Base-by-base conservation (phyloP, 2,329 filamentous ascomycete species). In the Acarospora socialis region DNA sequence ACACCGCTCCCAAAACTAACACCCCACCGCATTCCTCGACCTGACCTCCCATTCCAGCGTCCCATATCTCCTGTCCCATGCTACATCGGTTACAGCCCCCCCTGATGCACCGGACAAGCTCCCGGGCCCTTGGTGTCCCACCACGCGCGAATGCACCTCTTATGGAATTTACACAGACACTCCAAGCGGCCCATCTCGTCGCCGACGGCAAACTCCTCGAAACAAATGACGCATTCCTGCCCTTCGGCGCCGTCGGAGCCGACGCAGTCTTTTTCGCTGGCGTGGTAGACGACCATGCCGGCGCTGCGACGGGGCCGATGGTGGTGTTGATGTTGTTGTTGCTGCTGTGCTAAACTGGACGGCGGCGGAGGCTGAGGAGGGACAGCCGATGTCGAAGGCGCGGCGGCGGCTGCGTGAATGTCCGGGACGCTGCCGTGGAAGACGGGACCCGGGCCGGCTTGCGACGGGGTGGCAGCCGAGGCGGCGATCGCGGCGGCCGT, bases 81-180 rank as follows among this genome's bases (percentile, higher is more conserved):
- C n/a, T n/a, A n/a, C n/a, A n/a, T n/a, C n/a, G n/a, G n/a, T n/a
- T n/a, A n/a, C n/a, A n/a, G n/a, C n/a, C n/a, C n/a, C 21, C 12
- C 43, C 43, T 72, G 69, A 53, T 76, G 71, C 35, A 73, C 71
- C 2, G 72, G 72, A 49, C 72, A 77, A 29, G 54, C 62, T 46
- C 70, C 57, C 44, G 57, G 50, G 46, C 72, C 57, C 53, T 66
- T 66, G 36, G 50, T 59, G 33, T 63, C 62, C 57, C 72, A 73
- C 72, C 72, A 77, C 34, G 63, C 57, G 30, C 65, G 55, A 35
- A 77, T 74, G 46, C 72, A 77, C 28, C 51, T 46, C 46, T 66
- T 62, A 47, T 76, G 72, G 40, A 76, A 77, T 43, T 73, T 73
- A 54, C 72, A 77, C 40, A 72, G 55, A 46, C 72, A 77, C 43